Base-by-base conservation (phyloP, 164 flowering plant genomes). In the Annona squamosa region DNA sequence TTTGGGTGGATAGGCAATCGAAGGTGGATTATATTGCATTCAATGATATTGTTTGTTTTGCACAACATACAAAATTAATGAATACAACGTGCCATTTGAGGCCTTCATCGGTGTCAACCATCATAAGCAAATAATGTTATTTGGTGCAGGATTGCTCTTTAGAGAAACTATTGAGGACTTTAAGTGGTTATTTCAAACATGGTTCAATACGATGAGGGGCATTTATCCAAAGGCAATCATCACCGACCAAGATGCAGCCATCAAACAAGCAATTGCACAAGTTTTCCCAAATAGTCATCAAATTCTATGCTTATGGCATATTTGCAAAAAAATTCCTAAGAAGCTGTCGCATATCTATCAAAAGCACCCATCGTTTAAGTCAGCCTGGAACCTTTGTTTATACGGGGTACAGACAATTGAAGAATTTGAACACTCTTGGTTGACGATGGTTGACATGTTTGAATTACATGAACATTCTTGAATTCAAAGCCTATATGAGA, bases 51-150 rank as follows among this genome's bases (percentile, higher is more conserved):
- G 85, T 93, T 57, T 87, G 89, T 17, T 88, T 93, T 73, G 91
- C 76, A 90, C 92, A 1, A 89, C 95, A 48, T 91, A 86, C 82
- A 78, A 90, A 81, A 87, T 90, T 4, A 89, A 93, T 74, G 81
- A 89, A 74, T 91, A 89, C 46, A 82, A 89, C 43, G 69, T 93
- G 79, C 97, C 98, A 17, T 90, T 90, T 82, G 93, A 86, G 65
- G 91, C 92, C 6, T 91, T 93, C 78, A 86, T 89, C 5, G 98
- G 97, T 16, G 85, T 93, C 46, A 93, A 91, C 73, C 89, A 87
- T 79, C 98, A 91, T 75, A 91, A 94, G 1, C 97, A 91, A 46
- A 89, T 91, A 65, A 87, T 90, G n/a, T 66, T 66, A 10, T n/a
- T 76, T 57, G 78, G 78, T 43, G 52, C 71, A 57, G 70, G 52